These are phyloP conservation scores for Ustilago xerochloae DNA, from an alignment of 1,284 basidiomycete genomes.

Conservation along the genomic window DNA sequence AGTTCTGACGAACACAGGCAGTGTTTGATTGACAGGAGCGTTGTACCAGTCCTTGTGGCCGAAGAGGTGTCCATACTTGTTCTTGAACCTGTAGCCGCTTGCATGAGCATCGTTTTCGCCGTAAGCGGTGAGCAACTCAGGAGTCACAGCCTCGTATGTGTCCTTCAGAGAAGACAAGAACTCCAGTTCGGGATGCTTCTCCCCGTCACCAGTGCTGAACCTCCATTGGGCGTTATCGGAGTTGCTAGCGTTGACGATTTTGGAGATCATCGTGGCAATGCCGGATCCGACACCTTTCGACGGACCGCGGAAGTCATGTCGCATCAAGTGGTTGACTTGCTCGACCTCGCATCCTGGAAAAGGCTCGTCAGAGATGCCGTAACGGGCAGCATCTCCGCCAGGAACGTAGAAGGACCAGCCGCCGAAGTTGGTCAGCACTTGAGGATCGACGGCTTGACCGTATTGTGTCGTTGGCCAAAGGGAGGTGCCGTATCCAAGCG, in stretches of 20 bases:
- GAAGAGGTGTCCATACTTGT: slow-evolving; percentile 13
- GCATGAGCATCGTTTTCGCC: slow-evolving; percentile 18
- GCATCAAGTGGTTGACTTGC: slow-evolving; percentile 25
- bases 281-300: slow-evolving; percentile 21
- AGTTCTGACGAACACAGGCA: slow-evolving; percentile 21
- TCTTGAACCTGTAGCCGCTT: slow-evolving; percentile 17
- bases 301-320: slow-evolving; percentile 29
- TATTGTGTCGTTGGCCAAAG: slow-evolving; percentile 20
- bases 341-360: slow-evolving; percentile 18
- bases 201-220: slow-evolving; percentile 10
- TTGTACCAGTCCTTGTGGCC: slow-evolving; percentile 23
- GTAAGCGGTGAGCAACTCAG: slow-evolving; percentile 23
- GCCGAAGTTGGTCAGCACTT: slow-evolving; percentile 20
- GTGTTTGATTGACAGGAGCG: slow-evolving; percentile 10
- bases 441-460: slow-evolving; percentile 14
- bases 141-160: slow-evolving; percentile 15
- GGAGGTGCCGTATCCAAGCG: slow-evolving; percentile 19
- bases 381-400: slow-evolving; percentile 13
- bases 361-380: background rate
- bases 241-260: slow-evolving; percentile 18
- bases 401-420: slow-evolving; percentile 30
- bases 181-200: slow-evolving; percentile 16
- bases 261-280: slow-evolving; percentile 20
- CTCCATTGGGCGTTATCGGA: slow-evolving; percentile 1
- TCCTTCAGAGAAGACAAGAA: slow-evolving; percentile 13